phyloP scores from a whole-genome alignment of 2,329 filamentous ascomycete species.

The Metarhizium rileyi region DNA sequence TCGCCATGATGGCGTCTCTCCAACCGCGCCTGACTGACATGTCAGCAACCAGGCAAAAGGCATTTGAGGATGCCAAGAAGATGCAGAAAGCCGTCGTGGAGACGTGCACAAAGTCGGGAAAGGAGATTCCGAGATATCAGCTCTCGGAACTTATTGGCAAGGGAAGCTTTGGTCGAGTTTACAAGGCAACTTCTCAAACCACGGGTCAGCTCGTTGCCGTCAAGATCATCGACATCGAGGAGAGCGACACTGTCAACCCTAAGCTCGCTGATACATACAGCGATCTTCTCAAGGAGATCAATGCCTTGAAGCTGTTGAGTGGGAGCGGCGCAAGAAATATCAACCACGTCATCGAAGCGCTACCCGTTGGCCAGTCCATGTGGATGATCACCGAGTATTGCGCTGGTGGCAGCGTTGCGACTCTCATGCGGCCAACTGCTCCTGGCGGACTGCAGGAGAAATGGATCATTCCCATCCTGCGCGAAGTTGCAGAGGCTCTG shows the following conservation, averaged over 20 bases:
- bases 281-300: conserved; percentile 60
- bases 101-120: conserved; percentile 48
- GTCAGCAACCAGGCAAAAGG: conserved; percentile 45
- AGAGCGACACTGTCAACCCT: conserved; percentile 58
- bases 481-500: conserved; percentile 56
- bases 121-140: conserved; percentile 54
- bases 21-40: conserved; percentile 31
- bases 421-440: conserved; percentile 56
- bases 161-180: conserved; percentile 64
- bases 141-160: conserved; percentile 67
- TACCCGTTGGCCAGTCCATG: conserved; percentile 68
- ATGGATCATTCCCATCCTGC: conserved; percentile 58
- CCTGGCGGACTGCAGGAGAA: conserved; percentile 59
- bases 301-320: conserved; percentile 60
- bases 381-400: conserved; percentile 88
- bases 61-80: conserved; percentile 58
- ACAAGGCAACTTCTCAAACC: conserved; percentile 46
- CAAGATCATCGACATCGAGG: conserved; percentile 78
- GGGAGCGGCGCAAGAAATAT: conserved; percentile 69
- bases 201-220: conserved; percentile 54
- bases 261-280: conserved; percentile 57
- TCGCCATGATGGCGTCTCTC: conserved; percentile 30
- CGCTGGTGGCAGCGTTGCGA: conserved; percentile 73
- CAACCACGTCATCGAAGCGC: conserved; percentile 70
- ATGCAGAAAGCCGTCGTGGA: conserved; percentile 58